phyloP scores from a whole-genome alignment of 345 rosid genomes.

The Euclidium syriacum region DNA sequence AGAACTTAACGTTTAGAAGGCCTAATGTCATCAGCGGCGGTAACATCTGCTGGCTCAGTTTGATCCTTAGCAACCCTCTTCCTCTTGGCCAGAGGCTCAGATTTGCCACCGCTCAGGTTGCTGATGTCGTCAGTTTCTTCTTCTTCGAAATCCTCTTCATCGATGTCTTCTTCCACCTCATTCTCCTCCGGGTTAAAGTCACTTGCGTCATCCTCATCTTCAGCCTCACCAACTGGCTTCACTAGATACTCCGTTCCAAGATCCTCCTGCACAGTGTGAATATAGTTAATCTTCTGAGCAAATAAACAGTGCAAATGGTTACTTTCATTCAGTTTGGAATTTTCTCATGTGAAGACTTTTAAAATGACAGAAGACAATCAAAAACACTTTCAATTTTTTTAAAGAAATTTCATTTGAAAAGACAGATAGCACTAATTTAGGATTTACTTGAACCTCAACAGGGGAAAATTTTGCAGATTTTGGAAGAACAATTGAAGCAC shows the following conservation, averaged over 20 bases:
- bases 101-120: conserved; percentile 18
- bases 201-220: conserved; percentile 86
- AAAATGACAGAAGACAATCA: too few relatives aligned
- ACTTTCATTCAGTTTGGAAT: neutral
- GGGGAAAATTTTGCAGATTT: neutral
- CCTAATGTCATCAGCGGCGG: conserved; percentile 57
- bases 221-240: conserved; percentile 61
- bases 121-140: conserved; percentile 9
- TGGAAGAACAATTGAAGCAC: neutral
- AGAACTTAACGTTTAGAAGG: conserved; percentile 80
- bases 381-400: too few relatives aligned
- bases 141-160: conserved; percentile 33
- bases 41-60: conserved; percentile 28
- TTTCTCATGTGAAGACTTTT: neutral
- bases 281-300: neutral
- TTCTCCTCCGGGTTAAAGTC: conserved; percentile 75
- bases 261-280: conserved; percentile 47
- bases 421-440: neutral
- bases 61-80: conserved; percentile 20
- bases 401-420: too few relatives aligned
- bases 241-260: conserved; percentile 79
- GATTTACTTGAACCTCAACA: neutral
- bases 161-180: conserved; percentile 48
- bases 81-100: conserved; percentile 23
- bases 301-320: neutral